These are phyloP conservation scores for Beauveria brongniartii DNA, from an alignment of 2,329 filamentous ascomycete genomes.

Conservation along the genomic window DNA sequence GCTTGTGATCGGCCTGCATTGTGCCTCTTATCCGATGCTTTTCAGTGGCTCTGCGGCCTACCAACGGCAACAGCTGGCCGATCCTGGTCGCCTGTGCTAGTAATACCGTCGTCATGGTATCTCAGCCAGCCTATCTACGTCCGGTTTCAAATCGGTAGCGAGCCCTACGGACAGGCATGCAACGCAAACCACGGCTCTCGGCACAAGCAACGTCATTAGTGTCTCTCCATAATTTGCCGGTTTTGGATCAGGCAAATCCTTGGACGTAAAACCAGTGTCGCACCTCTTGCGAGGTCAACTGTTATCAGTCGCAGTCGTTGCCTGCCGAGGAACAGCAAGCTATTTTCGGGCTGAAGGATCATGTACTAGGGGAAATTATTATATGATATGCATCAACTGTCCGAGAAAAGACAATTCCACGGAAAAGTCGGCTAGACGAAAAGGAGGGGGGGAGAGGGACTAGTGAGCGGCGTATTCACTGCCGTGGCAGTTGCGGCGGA, in stretches of 20 bases:
- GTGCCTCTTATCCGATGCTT: background rate
- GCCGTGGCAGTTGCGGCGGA: background rate
- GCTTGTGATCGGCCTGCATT: background rate
- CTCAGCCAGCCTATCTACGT: background rate
- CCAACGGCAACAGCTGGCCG: background rate
- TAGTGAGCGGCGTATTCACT: background rate
- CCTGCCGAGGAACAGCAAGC: background rate
- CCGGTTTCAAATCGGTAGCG: background rate
- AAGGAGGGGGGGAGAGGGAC: background rate
- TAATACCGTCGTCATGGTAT: background rate
- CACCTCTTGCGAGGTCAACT: background rate
- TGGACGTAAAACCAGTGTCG: background rate
- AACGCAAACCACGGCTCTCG: conserved; percentile 1
- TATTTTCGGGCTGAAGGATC: background rate
- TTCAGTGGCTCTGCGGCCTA: background rate
- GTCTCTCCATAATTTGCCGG: background rate
- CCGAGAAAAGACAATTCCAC: background rate
- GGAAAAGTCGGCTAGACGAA: conserved; percentile 5
- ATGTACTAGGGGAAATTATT: background rate
- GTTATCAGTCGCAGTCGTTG: background rate
- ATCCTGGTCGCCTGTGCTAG: background rate
- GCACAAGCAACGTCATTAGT: conserved; percentile 4
- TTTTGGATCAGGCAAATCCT: background rate
- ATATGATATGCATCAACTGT: background rate
- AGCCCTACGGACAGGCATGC: background rate